These are phyloP conservation scores for Serendipita sp. DNA, from an alignment of 768 basidiomycete species.

Conservation along the genomic window DNA sequence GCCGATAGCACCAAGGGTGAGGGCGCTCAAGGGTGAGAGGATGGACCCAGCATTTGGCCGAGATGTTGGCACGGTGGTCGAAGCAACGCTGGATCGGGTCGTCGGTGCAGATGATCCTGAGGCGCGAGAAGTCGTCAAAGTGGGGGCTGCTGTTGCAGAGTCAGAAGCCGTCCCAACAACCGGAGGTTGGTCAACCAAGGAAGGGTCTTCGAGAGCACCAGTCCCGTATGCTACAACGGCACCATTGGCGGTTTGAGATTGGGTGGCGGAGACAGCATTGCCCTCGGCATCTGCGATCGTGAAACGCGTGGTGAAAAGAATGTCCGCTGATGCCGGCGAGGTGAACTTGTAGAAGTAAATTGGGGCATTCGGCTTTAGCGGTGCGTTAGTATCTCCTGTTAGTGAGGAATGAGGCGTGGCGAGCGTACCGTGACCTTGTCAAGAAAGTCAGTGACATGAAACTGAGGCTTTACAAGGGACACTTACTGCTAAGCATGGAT, in stretches of 20 bases:
- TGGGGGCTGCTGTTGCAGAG: background rate
- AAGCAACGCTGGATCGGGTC: background rate
- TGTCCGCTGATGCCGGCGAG: constrained; percentile 26
- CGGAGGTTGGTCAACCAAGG: constrained; percentile 21
- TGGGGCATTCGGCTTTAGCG: constrained; percentile 48
- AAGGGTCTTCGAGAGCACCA: constrained; percentile 36
- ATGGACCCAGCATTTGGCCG: background rate
- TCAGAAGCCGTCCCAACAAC: background rate
- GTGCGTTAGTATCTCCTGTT: background rate
- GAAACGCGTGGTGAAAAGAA: constrained; percentile 62
- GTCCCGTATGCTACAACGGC: constrained; percentile 46
- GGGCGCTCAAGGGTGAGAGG: background rate
- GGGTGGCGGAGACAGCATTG: constrained; percentile 28
- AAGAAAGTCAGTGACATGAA: background rate
- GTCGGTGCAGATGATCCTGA: background rate
- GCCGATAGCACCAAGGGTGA: background rate
- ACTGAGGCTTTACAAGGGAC: background rate
- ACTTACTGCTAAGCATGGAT: constrained; percentile 51
- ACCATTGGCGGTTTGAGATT: constrained; percentile 29
- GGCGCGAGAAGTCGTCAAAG: background rate
- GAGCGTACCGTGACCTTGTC: background rate
- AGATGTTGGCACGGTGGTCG: background rate
- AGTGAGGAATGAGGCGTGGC: background rate
- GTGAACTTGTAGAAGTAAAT: constrained; percentile 77
- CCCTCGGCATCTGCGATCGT: constrained; percentile 43